Evolutionary conservation across 1,284 basidiomycete species (phyloP).

Genomic region (Neotropicomus parvogracilis): DNA sequence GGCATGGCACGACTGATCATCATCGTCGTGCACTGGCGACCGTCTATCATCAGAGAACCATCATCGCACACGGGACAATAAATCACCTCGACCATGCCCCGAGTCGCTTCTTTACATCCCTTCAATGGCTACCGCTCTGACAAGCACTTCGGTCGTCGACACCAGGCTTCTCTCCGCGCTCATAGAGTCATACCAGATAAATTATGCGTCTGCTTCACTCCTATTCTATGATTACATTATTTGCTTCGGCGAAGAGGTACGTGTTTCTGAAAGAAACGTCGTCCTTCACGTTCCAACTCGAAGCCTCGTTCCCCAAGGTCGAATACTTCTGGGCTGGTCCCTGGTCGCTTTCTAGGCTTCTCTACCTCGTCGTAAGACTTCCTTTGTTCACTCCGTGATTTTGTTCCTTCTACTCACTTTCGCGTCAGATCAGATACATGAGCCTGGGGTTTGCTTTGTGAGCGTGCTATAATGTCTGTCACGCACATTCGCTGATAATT

Average conservation of each 20-base stretch:
- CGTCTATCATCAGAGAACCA: too few species aligned
- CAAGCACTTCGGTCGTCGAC: too few species aligned
- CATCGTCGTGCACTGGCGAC: too few species aligned
- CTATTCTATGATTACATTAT: constrained; percentile 10
- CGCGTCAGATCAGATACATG: constrained; percentile 12
- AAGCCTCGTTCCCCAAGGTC: constrained; percentile 4
- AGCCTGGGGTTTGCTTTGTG: constrained; percentile 5
- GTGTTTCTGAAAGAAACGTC: background rate
- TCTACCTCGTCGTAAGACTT: constrained; percentile 10
- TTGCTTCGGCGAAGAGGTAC: constrained; percentile 12
- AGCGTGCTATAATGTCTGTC: background rate
- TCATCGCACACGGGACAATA: too few species aligned
- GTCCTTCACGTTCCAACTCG: background rate
- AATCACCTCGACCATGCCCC: too few species aligned
- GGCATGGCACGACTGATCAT: too few species aligned
- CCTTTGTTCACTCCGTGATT: background rate
- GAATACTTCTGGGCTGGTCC: constrained; percentile 11
- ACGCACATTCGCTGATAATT: background rate
- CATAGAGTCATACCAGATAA: background rate
- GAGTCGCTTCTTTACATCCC: too few species aligned
- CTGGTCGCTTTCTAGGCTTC: constrained; percentile 10
- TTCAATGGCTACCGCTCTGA: too few species aligned
- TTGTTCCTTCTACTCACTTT: background rate
- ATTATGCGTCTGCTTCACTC: constrained; percentile 1
- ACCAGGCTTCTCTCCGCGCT: background rate